Evolutionary conservation across 331 rosid genomes (phyloP).

Genomic region (Quercus lobata): DNA sequence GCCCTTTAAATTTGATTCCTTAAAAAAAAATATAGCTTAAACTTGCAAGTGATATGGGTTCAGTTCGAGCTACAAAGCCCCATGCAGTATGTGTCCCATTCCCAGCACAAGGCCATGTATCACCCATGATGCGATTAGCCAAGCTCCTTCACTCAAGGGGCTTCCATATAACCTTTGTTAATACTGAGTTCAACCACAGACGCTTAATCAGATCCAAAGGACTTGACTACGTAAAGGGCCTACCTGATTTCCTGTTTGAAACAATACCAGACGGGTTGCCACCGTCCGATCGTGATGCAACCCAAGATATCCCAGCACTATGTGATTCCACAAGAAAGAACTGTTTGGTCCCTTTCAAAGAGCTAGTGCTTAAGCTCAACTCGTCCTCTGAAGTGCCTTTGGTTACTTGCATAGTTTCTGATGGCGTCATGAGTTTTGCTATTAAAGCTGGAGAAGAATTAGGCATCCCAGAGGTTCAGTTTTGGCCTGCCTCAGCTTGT

Average conservation of each 20-base stretch:
- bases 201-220: slow-evolving; percentile 35
- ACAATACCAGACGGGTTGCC: slow-evolving; percentile 51
- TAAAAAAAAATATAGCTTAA: too few relatives aligned
- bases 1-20: too few relatives aligned
- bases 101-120: slow-evolving; percentile 53
- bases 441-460: slow-evolving; percentile 34
- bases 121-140: slow-evolving; percentile 44
- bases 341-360: slow-evolving; percentile 42
- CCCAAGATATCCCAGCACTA: slow-evolving; percentile 37
- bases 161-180: slow-evolving; percentile 53
- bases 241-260: slow-evolving; percentile 31
- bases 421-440: slow-evolving; percentile 49
- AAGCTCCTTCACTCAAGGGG: slow-evolving; percentile 38
- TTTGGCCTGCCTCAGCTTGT: slow-evolving; percentile 70
- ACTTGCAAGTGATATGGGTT: background rate
- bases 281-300: slow-evolving; percentile 34
- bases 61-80: background rate
- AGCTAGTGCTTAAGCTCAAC: slow-evolving; percentile 34
- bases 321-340: slow-evolving; percentile 32
- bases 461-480: slow-evolving; percentile 24
- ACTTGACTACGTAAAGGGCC: slow-evolving; percentile 12
- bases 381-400: slow-evolving; percentile 18
- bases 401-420: slow-evolving; percentile 30
- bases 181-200: slow-evolving; percentile 40
- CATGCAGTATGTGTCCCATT: slow-evolving; percentile 41